A percentile compares a stretch with the other conserved stretches of the same genome.
Conservation (phyloP, 208 protist genomes). For the Leishmania braziliensis region DNA sequence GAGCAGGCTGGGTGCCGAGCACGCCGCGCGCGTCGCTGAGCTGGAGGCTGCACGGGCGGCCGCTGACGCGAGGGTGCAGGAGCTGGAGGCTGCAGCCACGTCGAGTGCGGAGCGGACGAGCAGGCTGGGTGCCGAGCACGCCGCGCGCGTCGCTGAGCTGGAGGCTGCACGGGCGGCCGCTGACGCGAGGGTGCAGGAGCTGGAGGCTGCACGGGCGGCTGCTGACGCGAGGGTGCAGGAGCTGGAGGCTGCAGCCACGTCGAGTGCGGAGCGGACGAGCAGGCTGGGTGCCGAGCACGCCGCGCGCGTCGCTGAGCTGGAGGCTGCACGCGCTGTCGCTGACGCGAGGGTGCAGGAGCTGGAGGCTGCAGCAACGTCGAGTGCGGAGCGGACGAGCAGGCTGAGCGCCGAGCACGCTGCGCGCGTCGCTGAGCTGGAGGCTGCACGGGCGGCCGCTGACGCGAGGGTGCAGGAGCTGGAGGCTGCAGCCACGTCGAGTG, state of each 20-base stretch:
- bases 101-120: background rate
- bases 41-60: background rate
- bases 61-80: background rate
- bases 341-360: background rate
- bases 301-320: background rate
- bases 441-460: background rate
- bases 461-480: slow-evolving; percentile 3
- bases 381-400: no score
- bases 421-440: background rate
- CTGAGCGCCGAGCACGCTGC: background rate
- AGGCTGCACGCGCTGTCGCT: background rate
- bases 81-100: background rate
- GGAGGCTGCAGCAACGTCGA: no score
- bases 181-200: background rate
- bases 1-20: background rate
- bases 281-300: background rate
- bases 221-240: no score
- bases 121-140: slow-evolving; percentile 3
- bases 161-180: background rate
- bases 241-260: no score
- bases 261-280: background rate
- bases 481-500: no score
- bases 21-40: background rate
- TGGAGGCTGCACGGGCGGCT: background rate
- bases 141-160: background rate